phyloP scores from a whole-genome alignment of 495 filamentous ascomycete species.

The Lichenothelia convexa region DNA sequence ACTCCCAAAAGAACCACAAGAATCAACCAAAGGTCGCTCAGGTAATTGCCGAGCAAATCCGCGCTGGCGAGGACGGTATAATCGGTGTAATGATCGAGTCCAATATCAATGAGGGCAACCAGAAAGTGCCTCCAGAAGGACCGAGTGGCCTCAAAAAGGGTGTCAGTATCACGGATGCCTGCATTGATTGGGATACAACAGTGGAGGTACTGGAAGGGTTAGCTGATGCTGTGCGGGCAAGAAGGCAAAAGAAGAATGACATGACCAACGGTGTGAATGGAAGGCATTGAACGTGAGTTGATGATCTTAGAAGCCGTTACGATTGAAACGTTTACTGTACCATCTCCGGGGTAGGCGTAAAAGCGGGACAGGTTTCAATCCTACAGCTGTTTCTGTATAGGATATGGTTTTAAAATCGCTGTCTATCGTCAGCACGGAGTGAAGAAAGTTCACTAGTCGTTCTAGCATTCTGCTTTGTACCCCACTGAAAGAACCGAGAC shows the following conservation, averaged over 20 bases:
- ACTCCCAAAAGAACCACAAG: slow-evolving; percentile 55
- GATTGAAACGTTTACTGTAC: no score
- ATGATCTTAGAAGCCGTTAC: no score
- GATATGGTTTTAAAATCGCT: no score
- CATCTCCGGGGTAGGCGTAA: no score
- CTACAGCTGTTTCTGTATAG: no score
- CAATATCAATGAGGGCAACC: slow-evolving; percentile 88
- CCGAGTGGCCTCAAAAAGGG: slow-evolving; percentile 59
- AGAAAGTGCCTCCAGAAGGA: slow-evolving; percentile 80
- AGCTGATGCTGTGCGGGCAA: slow-evolving; percentile 62
- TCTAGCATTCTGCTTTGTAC: no score
- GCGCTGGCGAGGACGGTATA: slow-evolving; percentile 71
- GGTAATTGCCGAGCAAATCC: slow-evolving; percentile 65
- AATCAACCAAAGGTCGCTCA: slow-evolving; percentile 91
- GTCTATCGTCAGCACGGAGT: no score
- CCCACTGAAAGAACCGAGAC: no score
- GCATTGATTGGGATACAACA: slow-evolving; percentile 85
- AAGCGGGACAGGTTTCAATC: no score
- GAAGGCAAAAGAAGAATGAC: slow-evolving; percentile 31
- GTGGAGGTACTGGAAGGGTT: slow-evolving; percentile 72
- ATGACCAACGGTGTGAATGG: slow-evolving; percentile 10
- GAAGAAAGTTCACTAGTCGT: no score
- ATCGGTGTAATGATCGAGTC: slow-evolving; percentile 98
- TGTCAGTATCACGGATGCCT: slow-evolving; percentile 94
- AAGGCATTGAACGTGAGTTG: slow-evolving; percentile 1